phyloP scores from a whole-genome alignment of 1,284 basidiomycete genomes.

The Porogramme epimiltina region DNA sequence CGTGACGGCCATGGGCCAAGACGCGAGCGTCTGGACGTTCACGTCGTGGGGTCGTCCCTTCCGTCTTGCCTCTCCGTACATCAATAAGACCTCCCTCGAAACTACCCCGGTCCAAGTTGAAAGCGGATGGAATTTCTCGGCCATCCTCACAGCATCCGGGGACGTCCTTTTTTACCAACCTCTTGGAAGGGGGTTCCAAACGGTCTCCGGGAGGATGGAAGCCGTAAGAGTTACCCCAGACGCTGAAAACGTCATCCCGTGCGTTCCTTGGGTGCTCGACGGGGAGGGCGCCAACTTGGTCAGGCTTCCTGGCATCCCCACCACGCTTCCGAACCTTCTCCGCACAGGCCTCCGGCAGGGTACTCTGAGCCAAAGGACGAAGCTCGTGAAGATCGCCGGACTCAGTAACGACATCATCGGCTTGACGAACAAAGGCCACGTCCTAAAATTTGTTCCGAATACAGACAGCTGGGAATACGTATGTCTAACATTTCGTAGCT shows the following conservation, averaged over 20 bases:
- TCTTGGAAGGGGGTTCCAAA: slow-evolving; percentile 44
- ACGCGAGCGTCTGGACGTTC: slow-evolving; percentile 69
- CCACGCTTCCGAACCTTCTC: slow-evolving; percentile 49
- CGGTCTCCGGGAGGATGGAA: slow-evolving; percentile 42
- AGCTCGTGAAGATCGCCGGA: slow-evolving; percentile 78
- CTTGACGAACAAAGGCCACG: slow-evolving; percentile 77
- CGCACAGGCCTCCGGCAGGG: slow-evolving; percentile 28
- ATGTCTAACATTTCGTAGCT: slow-evolving; percentile 37
- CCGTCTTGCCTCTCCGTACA: slow-evolving; percentile 50
- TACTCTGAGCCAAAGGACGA: slow-evolving; percentile 39
- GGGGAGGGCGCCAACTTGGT: slow-evolving; percentile 50
- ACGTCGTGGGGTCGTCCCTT: slow-evolving; percentile 76
- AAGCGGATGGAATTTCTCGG: slow-evolving; percentile 81
- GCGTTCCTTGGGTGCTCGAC: slow-evolving; percentile 58
- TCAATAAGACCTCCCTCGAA: slow-evolving; percentile 46
- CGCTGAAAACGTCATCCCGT: slow-evolving; percentile 47
- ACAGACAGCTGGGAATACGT: slow-evolving; percentile 77
- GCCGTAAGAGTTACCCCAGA: slow-evolving; percentile 48
- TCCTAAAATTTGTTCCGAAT: slow-evolving; percentile 46
- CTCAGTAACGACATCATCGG: slow-evolving; percentile 70
- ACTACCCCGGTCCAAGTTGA: slow-evolving; percentile 68
- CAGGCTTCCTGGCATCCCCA: slow-evolving; percentile 41
- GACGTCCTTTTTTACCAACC: slow-evolving; percentile 82
- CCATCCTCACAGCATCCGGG: slow-evolving; percentile 68
- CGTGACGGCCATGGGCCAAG: slow-evolving; percentile 62